phyloP scores from a whole-genome alignment of 306 rosid genomes.

The Trifolium subterraneum region DNA sequence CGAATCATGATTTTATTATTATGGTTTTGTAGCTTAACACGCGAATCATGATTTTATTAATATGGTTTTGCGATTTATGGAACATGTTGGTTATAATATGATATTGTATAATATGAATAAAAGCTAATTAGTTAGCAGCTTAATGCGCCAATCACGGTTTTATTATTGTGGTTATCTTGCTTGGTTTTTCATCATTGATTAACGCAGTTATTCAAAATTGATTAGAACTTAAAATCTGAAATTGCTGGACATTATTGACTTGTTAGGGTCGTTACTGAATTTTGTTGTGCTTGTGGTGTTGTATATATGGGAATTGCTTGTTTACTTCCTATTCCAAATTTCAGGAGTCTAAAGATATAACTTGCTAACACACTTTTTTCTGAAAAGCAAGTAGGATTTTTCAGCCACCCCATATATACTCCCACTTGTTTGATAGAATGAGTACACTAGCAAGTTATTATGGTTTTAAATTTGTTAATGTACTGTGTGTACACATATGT shows the following conservation, averaged over 20 bases:
- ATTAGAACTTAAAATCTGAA: neutral
- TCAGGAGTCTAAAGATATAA: too few species aligned
- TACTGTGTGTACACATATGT: neutral
- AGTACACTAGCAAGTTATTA: too few species aligned
- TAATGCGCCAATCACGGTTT: neutral
- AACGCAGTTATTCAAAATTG: neutral
- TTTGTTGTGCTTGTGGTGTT: neutral
- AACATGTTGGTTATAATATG: neutral
- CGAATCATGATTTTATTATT: neutral
- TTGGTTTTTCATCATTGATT: constrained; percentile 8
- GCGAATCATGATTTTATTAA: neutral
- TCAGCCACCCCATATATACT: too few species aligned
- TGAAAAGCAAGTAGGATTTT: too few species aligned
- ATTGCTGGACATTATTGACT: neutral
- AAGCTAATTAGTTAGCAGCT: neutral
- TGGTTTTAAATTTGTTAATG: neutral
- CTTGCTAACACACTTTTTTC: too few species aligned
- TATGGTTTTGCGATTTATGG: neutral
- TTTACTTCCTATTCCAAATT: too few species aligned
- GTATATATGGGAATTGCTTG: too few species aligned
- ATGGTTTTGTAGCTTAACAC: neutral
- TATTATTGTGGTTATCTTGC: neutral
- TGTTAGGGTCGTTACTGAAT: constrained; percentile 19
- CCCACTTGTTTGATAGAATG: too few species aligned
- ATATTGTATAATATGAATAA: neutral